Conservation (phyloP, 495 filamentous ascomycete genomes). For the Penicillium pancosmium region DNA sequence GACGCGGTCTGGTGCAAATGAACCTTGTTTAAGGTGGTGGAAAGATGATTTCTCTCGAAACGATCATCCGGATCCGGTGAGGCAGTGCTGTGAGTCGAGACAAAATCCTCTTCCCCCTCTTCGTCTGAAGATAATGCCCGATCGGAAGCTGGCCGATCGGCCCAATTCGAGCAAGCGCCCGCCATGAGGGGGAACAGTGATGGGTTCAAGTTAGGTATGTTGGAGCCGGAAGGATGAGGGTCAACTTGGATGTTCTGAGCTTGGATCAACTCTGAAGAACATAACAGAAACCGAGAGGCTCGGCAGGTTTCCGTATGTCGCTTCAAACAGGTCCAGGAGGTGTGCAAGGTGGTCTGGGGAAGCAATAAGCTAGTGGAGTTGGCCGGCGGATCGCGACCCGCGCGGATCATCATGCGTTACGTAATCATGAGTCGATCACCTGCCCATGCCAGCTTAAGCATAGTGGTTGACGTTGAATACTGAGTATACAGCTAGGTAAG, state of each 20-base stretch:
- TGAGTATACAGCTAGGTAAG: background rate
- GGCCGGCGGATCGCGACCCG: conserved; percentile 19
- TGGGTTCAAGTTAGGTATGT: background rate
- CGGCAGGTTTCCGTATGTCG: background rate
- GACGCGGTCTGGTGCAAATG: conserved; percentile 27
- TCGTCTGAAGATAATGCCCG: conserved; percentile 37
- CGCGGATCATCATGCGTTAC: conserved; percentile 20
- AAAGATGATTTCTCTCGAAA: conserved; percentile 8
- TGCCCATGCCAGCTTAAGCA: too few species aligned
- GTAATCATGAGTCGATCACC: conserved; percentile 10
- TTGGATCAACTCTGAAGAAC: background rate
- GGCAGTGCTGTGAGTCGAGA: conserved; percentile 37
- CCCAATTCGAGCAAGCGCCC: conserved; percentile 22
- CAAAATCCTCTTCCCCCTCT: conserved; percentile 41
- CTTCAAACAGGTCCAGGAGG: conserved; percentile 1
- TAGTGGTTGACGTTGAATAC: too few species aligned
- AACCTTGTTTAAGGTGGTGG: conserved; percentile 34
- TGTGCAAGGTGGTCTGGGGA: conserved; percentile 17
- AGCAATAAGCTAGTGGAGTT: conserved; percentile 25
- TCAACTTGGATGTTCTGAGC: background rate
- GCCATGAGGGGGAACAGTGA: conserved; percentile 16
- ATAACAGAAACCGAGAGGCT: background rate
- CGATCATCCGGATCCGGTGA: conserved; percentile 23
- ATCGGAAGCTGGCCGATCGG: conserved; percentile 32
- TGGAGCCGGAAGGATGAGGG: too few species aligned